Conservation (phyloP, 176 grass and related monocot genomes). For the maize (Zea mays) region Zm-B73-REFERENCE-NAM-5.0 NC_050104.1:81060001-81060500, state of each 20-base stretch:
- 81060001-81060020: conserved; percentile 3
- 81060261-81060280: conserved; percentile 87
- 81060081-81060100: conserved; percentile 3
- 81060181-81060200: conserved; percentile 96
- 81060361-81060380: neutral
- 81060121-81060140: conserved; percentile 89
- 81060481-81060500: no score
- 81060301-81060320: neutral
- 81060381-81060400: neutral
- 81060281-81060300: conserved; percentile 31
- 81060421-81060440: no score
- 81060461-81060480: no score
- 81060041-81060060: neutral
- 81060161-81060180: conserved; percentile 71
- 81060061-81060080: neutral
- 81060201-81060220: conserved; percentile 41
- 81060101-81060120: conserved; percentile 95
- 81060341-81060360: conserved; percentile 5
- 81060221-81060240: conserved; percentile 49
- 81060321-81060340: neutral
- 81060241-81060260: conserved; percentile 96
- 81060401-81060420: conserved; percentile 3
- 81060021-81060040: neutral
- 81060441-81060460: no score
- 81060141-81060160: conserved; percentile 84